Evolutionary conservation across 1,139 yeast species (phyloP).

Genomic region (Kurtzmaniella quercitrusa): DNA sequence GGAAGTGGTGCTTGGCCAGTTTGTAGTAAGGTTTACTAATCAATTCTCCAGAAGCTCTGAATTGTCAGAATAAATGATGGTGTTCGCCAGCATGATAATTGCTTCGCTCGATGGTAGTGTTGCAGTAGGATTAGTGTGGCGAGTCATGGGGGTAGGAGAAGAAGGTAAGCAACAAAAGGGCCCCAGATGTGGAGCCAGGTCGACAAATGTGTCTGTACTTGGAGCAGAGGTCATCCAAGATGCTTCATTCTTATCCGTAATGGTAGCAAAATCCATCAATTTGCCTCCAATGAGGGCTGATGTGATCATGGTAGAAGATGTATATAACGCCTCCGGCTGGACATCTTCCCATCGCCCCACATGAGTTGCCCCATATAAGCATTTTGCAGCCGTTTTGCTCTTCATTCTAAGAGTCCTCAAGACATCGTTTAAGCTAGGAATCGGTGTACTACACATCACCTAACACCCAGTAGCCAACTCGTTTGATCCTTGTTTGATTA

Average conservation of each 20-base stretch:
- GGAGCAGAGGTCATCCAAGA: background rate
- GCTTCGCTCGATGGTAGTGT: background rate
- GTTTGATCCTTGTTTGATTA: too few relatives aligned
- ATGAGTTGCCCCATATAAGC: background rate
- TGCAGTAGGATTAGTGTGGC: too few relatives aligned
- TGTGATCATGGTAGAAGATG: background rate
- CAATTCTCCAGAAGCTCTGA: too few relatives aligned
- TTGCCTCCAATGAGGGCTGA: background rate
- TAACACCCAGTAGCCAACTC: too few relatives aligned
- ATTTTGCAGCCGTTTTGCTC: background rate
- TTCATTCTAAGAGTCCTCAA: background rate
- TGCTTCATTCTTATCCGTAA: background rate
- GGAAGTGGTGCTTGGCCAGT: too few relatives aligned
- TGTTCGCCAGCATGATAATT: background rate
- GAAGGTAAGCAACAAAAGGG: background rate
- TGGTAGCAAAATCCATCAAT: background rate
- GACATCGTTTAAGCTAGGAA: background rate
- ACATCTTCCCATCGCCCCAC: background rate
- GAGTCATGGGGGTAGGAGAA: background rate
- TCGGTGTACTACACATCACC: background rate
- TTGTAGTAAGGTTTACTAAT: too few relatives aligned
- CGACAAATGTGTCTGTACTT: background rate
- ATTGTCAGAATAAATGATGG: too few relatives aligned
- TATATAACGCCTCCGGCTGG: background rate
- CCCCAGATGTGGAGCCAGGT: background rate